A percentile compares a stretch with the other conserved stretches of the same genome.
These are phyloP conservation scores for Quercus tomentella DNA, from an alignment of 331 rosid genomes.

Conservation along the genomic window DNA sequence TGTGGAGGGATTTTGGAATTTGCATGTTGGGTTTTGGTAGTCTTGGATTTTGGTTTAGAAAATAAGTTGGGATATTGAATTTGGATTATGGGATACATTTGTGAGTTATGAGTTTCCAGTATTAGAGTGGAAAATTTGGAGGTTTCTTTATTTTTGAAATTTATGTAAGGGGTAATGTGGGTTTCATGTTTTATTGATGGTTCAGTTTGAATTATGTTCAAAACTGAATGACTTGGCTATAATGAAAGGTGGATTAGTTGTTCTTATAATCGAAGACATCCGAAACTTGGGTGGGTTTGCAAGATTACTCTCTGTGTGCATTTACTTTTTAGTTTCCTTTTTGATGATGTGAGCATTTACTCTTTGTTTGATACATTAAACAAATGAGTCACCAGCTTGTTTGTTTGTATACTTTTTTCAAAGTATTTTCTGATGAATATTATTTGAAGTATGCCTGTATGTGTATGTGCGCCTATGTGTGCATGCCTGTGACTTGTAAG, in stretches of 20 bases:
- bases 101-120: not conserved
- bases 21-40: not conserved
- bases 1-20: not conserved
- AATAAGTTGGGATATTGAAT: not conserved
- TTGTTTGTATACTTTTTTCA: not conserved
- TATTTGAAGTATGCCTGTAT: not conserved
- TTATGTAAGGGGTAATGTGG: not conserved
- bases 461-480: not conserved
- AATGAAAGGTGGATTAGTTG: not conserved
- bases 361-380: not conserved
- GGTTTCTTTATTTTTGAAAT: not conserved
- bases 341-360: not conserved
- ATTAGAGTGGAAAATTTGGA: too few relatives aligned
- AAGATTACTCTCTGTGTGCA: slow-evolving; percentile 1
- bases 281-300: not conserved
- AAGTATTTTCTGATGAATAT: not conserved
- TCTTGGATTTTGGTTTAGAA: not conserved
- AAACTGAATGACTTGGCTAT: not conserved
- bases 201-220: not conserved
- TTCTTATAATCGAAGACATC: not conserved
- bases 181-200: not conserved
- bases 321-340: not conserved
- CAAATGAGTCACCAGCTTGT: not conserved
- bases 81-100: not conserved
- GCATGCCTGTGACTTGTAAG: not conserved